Conservation (phyloP, 257 asterid species). For the Solanum ossicruentum region DNA sequence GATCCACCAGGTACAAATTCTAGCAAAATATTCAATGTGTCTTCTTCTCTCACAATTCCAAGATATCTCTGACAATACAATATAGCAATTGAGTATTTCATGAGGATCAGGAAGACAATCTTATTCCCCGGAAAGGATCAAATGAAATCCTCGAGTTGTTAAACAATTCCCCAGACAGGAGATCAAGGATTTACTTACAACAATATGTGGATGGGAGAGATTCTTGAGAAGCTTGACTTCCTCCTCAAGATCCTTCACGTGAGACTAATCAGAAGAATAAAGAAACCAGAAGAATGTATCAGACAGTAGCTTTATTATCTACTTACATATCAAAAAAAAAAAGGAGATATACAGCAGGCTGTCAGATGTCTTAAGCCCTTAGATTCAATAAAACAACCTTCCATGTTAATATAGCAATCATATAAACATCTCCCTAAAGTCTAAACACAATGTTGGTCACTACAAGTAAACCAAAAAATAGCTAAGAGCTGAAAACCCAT, state of each 20-base stretch:
- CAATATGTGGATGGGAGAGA: slow-evolving; percentile 91
- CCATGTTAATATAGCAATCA: not conserved
- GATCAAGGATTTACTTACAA: slow-evolving; percentile 39
- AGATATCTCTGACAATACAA: slow-evolving; percentile 66
- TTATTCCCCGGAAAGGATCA: no score
- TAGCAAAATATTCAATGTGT: slow-evolving; percentile 73
- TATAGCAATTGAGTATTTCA: not conserved
- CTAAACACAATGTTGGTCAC: not conserved
- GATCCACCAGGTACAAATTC: slow-evolving; percentile 99
- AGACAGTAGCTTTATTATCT: not conserved
- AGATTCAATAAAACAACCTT: not conserved
- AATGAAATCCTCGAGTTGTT: not conserved
- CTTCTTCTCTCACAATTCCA: slow-evolving; percentile 95
- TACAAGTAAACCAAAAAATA: not conserved
- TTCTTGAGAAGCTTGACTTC: slow-evolving; percentile 90
- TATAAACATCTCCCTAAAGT: not conserved
- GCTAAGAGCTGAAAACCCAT: not conserved
- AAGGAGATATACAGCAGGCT: not conserved
- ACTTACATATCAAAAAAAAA: not conserved
- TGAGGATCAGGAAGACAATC: not conserved
- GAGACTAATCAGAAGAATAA: slow-evolving; percentile 34
- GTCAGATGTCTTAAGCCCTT: not conserved
- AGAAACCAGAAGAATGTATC: not conserved
- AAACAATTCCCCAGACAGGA: not conserved
- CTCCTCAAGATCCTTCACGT: slow-evolving; percentile 87